These are phyloP conservation scores for Pleurotus citrinopileatus DNA, from an alignment of 768 basidiomycete species.

Conservation along the genomic window DNA sequence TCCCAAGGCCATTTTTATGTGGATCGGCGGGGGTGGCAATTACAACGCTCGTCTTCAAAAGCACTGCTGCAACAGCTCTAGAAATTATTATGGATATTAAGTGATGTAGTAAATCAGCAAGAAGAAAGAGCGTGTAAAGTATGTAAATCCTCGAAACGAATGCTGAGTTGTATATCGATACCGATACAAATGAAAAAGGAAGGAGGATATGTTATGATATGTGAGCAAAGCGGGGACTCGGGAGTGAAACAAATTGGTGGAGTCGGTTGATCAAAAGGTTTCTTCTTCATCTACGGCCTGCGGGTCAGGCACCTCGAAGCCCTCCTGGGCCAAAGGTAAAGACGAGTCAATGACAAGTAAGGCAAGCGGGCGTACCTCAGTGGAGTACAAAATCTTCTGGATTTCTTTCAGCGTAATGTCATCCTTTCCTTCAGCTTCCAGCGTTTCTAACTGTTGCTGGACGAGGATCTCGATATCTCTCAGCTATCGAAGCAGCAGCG, in stretches of 20 bases:
- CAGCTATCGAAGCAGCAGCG: conserved; percentile 47
- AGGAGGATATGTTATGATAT: conserved; percentile 1
- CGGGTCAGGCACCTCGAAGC: conserved; percentile 86
- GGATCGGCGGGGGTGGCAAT: too few species aligned
- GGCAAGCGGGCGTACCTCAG: conserved; percentile 62
- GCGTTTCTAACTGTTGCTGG: conserved; percentile 69
- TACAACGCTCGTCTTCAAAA: too few species aligned
- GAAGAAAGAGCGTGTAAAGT: background rate
- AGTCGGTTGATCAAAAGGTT: conserved; percentile 49
- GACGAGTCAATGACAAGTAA: conserved; percentile 1
- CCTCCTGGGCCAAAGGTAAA: conserved; percentile 55
- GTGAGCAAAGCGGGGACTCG: background rate
- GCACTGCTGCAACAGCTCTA: too few species aligned
- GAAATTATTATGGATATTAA: too few species aligned
- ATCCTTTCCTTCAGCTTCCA: conserved; percentile 54
- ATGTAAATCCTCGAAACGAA: conserved; percentile 10
- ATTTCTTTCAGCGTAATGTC: conserved; percentile 70
- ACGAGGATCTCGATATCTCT: conserved; percentile 95
- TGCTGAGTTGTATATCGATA: conserved; percentile 11
- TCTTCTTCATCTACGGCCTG: conserved; percentile 71
- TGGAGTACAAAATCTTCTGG: conserved; percentile 91
- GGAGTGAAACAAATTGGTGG: background rate
- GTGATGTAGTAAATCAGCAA: too few species aligned
- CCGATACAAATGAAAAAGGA: conserved; percentile 14
- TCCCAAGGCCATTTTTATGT: too few species aligned